Conservation (phyloP, 2,329 filamentous ascomycete genomes). For the Byssothecium circinans region DNA sequence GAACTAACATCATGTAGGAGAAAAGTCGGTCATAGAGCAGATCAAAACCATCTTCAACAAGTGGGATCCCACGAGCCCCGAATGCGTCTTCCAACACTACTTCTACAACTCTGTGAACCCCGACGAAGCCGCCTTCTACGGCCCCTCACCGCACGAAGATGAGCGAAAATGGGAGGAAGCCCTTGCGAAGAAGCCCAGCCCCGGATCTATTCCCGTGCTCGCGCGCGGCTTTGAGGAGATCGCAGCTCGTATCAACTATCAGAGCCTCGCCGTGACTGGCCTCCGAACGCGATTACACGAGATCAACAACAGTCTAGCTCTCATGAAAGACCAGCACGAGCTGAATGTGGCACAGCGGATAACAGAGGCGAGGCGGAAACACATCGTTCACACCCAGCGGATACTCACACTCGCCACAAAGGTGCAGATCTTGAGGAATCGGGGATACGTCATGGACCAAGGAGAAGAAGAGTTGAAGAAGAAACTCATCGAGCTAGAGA, state of each 20-base stretch:
- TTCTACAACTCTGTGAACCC: slow-evolving; percentile 85
- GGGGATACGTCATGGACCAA: slow-evolving; percentile 77
- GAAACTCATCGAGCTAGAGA: slow-evolving; percentile 70
- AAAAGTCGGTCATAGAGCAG: slow-evolving; percentile 75
- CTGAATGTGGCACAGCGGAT: slow-evolving; percentile 74
- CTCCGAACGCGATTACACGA: slow-evolving; percentile 75
- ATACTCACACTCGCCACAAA: slow-evolving; percentile 75
- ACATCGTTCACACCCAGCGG: slow-evolving; percentile 71
- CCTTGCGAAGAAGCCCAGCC: slow-evolving; percentile 74
- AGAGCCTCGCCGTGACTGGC: slow-evolving; percentile 68
- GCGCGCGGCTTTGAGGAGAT: slow-evolving; percentile 73
- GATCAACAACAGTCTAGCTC: slow-evolving; percentile 73
- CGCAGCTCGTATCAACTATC: slow-evolving; percentile 70
- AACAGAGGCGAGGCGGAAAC: slow-evolving; percentile 70
- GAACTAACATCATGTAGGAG: slow-evolving; percentile 48
- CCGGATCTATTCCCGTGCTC: slow-evolving; percentile 75
- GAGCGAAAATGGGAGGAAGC: slow-evolving; percentile 83
- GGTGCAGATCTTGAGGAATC: slow-evolving; percentile 77
- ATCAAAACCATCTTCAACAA: slow-evolving; percentile 70
- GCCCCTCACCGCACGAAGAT: slow-evolving; percentile 70
- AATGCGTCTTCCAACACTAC: slow-evolving; percentile 78
- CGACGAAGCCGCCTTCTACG: slow-evolving; percentile 73
- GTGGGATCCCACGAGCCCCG: slow-evolving; percentile 70
- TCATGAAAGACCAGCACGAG: slow-evolving; percentile 75
- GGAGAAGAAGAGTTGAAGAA: slow-evolving; percentile 78